Percentiles rank a stretch among this genome's conserved stretches.
These are phyloP conservation scores for Phlebiopsis flavidoalba DNA, from an alignment of 768 basidiomycete genomes.

Conservation along the genomic window DNA sequence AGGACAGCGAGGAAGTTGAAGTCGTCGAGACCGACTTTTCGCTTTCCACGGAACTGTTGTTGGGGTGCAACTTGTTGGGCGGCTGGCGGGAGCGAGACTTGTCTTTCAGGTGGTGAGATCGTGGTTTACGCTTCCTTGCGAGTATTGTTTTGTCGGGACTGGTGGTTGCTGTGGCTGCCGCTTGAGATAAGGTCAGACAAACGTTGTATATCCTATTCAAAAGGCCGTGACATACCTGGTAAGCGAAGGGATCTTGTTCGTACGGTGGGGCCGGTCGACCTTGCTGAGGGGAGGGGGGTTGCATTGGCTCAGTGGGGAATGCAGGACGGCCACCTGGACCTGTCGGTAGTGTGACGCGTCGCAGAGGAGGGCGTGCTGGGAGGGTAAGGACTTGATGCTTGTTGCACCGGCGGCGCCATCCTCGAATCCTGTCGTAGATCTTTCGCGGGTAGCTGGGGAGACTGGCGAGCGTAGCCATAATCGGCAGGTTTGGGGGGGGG, in stretches of 20 bases:
- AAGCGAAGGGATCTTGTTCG: conserved; percentile 30
- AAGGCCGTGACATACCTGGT: conserved; percentile 27
- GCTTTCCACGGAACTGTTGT: conserved; percentile 42
- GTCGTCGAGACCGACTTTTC: conserved; percentile 94
- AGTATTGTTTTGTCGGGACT: conserved; percentile 3
- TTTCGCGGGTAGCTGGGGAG: conserved; percentile 17
- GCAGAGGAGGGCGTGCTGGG: conserved; percentile 25
- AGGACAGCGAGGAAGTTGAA: conserved; percentile 99
- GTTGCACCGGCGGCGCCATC: conserved; percentile 13
- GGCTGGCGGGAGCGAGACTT: conserved; percentile 23
- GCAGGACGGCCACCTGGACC: conserved; percentile 38
- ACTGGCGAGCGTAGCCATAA: conserved; percentile 18
- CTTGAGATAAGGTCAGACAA: neutral
- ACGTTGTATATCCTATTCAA: neutral
- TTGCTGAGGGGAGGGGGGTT: conserved; percentile 15
- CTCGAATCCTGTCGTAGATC: conserved; percentile 16
- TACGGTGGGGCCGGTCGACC: conserved; percentile 34
- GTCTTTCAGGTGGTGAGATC: conserved; percentile 19
- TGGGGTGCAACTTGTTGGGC: conserved; percentile 33
- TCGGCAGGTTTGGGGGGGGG: conserved; percentile 16
- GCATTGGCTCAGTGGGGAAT: conserved; percentile 37
- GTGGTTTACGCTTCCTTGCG: conserved; percentile 1
- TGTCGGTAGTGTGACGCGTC: conserved; percentile 36
- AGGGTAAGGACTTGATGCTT: conserved; percentile 8
- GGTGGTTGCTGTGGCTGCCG: conserved; percentile 1